These are phyloP conservation scores for Waltergamsia citrina DNA, from an alignment of 2,329 filamentous ascomycete genomes.

Conservation along the genomic window DNA sequence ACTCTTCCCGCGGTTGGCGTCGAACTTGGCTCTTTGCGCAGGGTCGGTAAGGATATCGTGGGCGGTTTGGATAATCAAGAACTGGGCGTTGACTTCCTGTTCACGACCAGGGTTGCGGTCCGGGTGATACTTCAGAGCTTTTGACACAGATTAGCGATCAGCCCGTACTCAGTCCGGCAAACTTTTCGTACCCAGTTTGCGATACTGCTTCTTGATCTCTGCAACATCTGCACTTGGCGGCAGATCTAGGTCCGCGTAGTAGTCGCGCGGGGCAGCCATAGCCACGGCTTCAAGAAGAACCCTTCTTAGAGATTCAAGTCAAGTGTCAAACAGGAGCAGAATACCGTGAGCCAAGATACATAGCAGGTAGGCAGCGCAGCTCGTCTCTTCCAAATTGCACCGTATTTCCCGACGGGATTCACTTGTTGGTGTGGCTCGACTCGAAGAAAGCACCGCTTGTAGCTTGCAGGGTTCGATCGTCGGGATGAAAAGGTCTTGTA, in stretches of 20 bases:
- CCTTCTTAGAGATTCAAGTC: not conserved
- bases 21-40: slow-evolving; percentile 40
- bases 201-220: slow-evolving; percentile 80
- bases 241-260: slow-evolving; percentile 78
- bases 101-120: slow-evolving; percentile 83
- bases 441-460: too few relatives aligned
- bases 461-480: too few relatives aligned
- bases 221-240: slow-evolving; percentile 55
- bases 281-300: slow-evolving; percentile 4
- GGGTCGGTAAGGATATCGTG: slow-evolving; percentile 61
- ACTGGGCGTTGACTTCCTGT: slow-evolving; percentile 68
- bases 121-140: slow-evolving; percentile 78
- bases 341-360: too few relatives aligned
- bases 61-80: slow-evolving; percentile 78
- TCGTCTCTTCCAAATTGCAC: too few relatives aligned
- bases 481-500: too few relatives aligned
- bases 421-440: too few relatives aligned
- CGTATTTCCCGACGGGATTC: too few relatives aligned
- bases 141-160: slow-evolving; percentile 1
- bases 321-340: too few relatives aligned
- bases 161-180: not conserved
- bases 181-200: slow-evolving; percentile 59
- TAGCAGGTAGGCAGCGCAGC: too few relatives aligned
- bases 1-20: slow-evolving; percentile 27
- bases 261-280: slow-evolving; percentile 51